These are phyloP conservation scores for Nyctanthes arbortristis DNA, from an alignment of 257 asterid species.

Conservation along the genomic window DNA sequence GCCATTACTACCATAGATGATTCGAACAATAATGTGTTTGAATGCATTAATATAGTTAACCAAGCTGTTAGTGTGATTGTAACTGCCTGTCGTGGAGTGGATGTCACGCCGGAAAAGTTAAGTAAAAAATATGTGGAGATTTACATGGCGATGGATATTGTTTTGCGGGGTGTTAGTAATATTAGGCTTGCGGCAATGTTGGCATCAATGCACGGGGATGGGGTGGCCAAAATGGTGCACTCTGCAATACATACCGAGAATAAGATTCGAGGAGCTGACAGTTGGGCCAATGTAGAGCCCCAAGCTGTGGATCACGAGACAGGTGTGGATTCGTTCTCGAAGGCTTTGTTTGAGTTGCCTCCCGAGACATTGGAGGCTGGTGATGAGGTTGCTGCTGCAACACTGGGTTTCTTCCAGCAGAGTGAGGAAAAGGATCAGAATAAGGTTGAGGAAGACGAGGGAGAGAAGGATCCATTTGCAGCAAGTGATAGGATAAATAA, in stretches of 20 bases:
- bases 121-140: constrained; percentile 90
- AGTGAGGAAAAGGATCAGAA: constrained; percentile 69
- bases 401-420: constrained; percentile 55
- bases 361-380: constrained; percentile 83
- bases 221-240: constrained; percentile 97
- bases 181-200: constrained; percentile 94
- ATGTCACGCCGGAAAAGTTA: constrained; percentile 90
- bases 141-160: constrained; percentile 97
- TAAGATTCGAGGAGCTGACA: constrained; percentile 93
- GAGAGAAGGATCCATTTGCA: constrained; percentile 90
- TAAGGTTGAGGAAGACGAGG: constrained; percentile 65
- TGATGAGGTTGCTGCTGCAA: constrained; percentile 76
- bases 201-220: constrained; percentile 94
- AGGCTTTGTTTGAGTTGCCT: constrained; percentile 75
- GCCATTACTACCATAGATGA: constrained; percentile 85
- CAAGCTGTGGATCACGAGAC: constrained; percentile 65
- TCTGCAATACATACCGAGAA: constrained; percentile 82
- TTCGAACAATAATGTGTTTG: constrained; percentile 76
- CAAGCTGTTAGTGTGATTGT: constrained; percentile 90
- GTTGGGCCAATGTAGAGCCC: constrained; percentile 68
- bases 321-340: constrained; percentile 56
- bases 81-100: constrained; percentile 95
- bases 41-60: constrained; percentile 81
- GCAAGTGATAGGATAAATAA: constrained; percentile 88
- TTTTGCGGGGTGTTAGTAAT: constrained; percentile 84